Base-by-base conservation (phyloP, 75 land plant genomes). In the Cunninghamia lanceolata region DNA sequence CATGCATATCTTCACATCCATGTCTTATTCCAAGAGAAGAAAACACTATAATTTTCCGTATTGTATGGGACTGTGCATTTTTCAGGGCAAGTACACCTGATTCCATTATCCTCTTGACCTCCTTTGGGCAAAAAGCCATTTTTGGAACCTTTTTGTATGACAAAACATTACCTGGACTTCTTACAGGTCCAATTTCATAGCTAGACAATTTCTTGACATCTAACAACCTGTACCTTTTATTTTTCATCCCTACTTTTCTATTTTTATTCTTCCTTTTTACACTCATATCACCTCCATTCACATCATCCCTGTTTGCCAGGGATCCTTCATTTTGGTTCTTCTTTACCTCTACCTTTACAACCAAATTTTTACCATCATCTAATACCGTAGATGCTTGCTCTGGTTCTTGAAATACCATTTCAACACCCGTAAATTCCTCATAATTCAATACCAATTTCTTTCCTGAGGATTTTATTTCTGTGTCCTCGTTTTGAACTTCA, bases 1-100 rank as follows among this genome's bases (percentile, higher is more conserved):
- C 92, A 83, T 91, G 89, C 82, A 91, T 86, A 83, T 91, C 92
- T 89, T 91, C 92, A 87, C 92, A 91, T 76, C 92, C 92, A 85
- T 91, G 92, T 63, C 91, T 87, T 84, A 91, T 89, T 40, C 92
- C 90, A n/a, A 91, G 85, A 73, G 88, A 89, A 76, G 92, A 76
- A 83, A 91, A 91, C 59, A 91, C 92, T 32, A 91, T 82, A 74
- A 91, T 91, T 77, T 91, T 91, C 13, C 92, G 85, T 54, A 91
- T 87, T 34, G 92, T 91, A 59, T 91, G 92, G 52, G 92, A 89
- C 85, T 91, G 92, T 76, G 92, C 92, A 91, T 91, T 91, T 83
- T 87, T 89, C 32, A 87, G 68, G 42, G 83, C 53, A 30, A 91
- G 85, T n/a, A 77, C 83, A 21, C 91, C 92, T 40, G 92, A 85